Evolutionary conservation across 2,329 filamentous ascomycete species (phyloP), one percentile per base, ranked within the genome.

Genomic region (Neocucurbitaria cava): DNA sequence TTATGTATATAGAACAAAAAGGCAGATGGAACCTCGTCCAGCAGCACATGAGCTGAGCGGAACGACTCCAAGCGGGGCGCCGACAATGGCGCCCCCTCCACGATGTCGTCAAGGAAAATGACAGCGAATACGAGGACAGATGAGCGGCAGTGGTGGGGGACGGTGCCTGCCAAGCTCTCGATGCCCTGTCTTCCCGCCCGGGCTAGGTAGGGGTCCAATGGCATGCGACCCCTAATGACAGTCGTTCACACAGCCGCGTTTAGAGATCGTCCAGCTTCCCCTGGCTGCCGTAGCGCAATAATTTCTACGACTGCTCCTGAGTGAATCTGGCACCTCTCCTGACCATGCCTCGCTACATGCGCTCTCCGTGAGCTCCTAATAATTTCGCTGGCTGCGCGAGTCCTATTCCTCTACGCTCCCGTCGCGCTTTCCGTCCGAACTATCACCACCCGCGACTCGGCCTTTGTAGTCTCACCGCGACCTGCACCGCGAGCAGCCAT

Each of bases 341-440:
- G 54, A 35, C 54, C 49, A 74, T 72, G 70, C 65, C 40, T 56
- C 61, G 61, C 56, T 52, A 60, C 50, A 63, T 57, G 56, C 61
- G 63, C 58, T 56, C 62, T 51, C 64, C 59, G 66, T 74, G 68
- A 73, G 59, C 60, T 60, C 61, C 58, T 54, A 52, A 33, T 56
- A 47, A 48, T 39, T 65, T 52, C 62, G 63, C 66, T 66, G 46
- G 56, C 62, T 58, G 64, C 63, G 62, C 62, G 66, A 53, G 49
- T 63, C 45, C 44, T 72, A 30, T 49, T 66, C 47, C 39, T 66
- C 54, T 66, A 59, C 62, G 61, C 56, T 33, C 60, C 63, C 43
- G 58, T 59, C 28, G 64, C 56, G 21, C 58, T 66, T 58, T 62
- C 68, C 41, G 40, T 64, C 48, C 56, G 58, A 36, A 54, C 63